These are phyloP conservation scores for Delonix regia DNA, from an alignment of 306 rosid genomes.

Conservation along the genomic window DNA sequence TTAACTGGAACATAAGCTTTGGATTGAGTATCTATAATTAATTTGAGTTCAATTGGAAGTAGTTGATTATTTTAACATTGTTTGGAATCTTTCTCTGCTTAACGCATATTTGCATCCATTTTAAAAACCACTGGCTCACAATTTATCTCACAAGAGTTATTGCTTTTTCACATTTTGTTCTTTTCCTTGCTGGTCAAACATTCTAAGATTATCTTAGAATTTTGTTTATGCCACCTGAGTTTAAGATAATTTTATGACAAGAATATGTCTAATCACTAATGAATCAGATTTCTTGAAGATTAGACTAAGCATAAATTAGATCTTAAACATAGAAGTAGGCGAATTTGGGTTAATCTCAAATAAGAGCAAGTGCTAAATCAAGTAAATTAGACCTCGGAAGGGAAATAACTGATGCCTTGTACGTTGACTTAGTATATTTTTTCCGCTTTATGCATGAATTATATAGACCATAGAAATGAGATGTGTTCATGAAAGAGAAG, in stretches of 20 bases:
- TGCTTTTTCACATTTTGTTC: not conserved
- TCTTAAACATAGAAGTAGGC: not conserved
- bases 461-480: slow-evolving; percentile 4
- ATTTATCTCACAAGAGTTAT: not conserved
- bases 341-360: not conserved
- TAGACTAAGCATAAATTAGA: not conserved
- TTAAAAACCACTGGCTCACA: slow-evolving; percentile 19
- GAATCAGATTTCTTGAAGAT: not conserved
- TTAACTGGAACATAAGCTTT: slow-evolving; percentile 26
- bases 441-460: slow-evolving; percentile 10
- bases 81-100: slow-evolving; percentile 42
- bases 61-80: slow-evolving; percentile 13
- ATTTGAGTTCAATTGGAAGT: slow-evolving; percentile 5
- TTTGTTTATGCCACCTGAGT: not conserved
- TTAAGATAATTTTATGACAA: not conserved
- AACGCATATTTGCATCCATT: slow-evolving; percentile 33
- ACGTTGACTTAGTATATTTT: not conserved
- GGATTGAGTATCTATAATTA: not conserved
- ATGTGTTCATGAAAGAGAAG: slow-evolving; percentile 8
- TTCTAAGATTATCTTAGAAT: slow-evolving; percentile 24
- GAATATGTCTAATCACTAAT: not conserved
- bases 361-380: no score
- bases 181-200: slow-evolving; percentile 28
- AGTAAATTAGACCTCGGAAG: no score
- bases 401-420: slow-evolving; percentile 8